Base-by-base conservation (phyloP, 805 yeast species). In the Tetrapisispora pingtungensis region DNA sequence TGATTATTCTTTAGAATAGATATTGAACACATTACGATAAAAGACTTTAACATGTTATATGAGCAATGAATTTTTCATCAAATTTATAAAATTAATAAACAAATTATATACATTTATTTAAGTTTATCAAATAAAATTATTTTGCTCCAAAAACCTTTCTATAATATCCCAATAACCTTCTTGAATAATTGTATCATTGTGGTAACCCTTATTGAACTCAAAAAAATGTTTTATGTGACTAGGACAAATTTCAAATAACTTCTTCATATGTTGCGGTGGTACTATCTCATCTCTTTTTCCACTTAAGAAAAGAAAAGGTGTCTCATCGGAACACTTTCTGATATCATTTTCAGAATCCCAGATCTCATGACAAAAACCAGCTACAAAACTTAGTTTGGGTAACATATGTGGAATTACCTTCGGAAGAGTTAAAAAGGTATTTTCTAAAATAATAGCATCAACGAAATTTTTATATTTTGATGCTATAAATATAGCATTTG, bases 261-360 rank as follows among this genome's bases (percentile, higher is more conserved):
- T 56, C 40, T 72, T 70, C 84, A 88, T 84, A 56, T 90, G 96
- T 1, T 52, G 50, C 0, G 96, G 95, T 4, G 97, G 97, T 2
- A 90, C 96, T 17, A 90, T 78, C 63, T 93, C 97, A 66, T 90
- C 98, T 34, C 71, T 68, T 14, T 72, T 63, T 0, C 94, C 96
- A 51, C 82, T 74, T 33, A 89, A 59, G 52, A 89, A 77, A 33
- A 88, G 67, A 27, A 81, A 70, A 0, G 95, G 93, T 10, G 82
- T 68, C 2, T 68, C 57, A 0, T 71, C 54, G 4, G 79, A 75
- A 13, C 84, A 68, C 15, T 57, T 55, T 3, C 66, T 62, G 10
- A 88, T 77, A 27, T 77, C 71, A 1, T 59, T 52, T 53, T 87
- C 93, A 28, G 88, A 80, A 41, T 82, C 76, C 98, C 98, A 90